Percentiles rank a stretch among this genome's conserved stretches.
phyloP scores from a whole-genome alignment of 148 eudicot species.

The Arbutus unedo region DNA sequence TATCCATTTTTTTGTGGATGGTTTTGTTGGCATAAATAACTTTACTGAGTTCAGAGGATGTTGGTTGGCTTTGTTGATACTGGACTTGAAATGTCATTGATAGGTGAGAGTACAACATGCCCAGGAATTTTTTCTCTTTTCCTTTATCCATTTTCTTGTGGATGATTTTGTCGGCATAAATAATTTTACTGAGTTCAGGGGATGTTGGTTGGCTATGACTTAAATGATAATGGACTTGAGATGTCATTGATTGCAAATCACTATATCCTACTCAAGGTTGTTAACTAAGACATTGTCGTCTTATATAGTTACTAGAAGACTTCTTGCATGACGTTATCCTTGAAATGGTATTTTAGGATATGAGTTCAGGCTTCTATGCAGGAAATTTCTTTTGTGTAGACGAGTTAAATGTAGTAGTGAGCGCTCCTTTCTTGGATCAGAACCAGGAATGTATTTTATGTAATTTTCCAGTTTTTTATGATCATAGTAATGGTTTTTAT shows the following conservation, averaged over 20 bases:
- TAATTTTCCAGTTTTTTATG: not conserved
- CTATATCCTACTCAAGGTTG: not conserved
- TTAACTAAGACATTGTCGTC: not conserved
- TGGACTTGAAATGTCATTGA: not conserved
- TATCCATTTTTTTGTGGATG: not conserved
- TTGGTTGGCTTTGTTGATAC: not conserved
- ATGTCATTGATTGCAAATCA: not conserved
- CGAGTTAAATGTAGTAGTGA: not conserved
- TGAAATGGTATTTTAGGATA: not conserved
- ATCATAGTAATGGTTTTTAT: not conserved
- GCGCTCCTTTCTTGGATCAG: not conserved
- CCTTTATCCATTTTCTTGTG: not conserved
- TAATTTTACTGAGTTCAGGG: not conserved
- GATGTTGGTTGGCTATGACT: not conserved
- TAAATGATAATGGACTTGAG: not conserved
- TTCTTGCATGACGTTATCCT: not conserved
- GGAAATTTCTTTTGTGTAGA: not conserved
- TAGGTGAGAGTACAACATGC: not conserved
- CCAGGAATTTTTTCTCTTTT: not conserved
- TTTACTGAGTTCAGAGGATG: not conserved
- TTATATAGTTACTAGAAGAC: too few species aligned
- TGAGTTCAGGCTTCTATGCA: not conserved
- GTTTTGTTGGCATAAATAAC: not conserved
- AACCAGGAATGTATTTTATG: not conserved
- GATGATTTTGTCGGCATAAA: not conserved